These are phyloP conservation scores for Suillus brevipes DNA, from an alignment of 768 basidiomycete species.

Conservation along the genomic window DNA sequence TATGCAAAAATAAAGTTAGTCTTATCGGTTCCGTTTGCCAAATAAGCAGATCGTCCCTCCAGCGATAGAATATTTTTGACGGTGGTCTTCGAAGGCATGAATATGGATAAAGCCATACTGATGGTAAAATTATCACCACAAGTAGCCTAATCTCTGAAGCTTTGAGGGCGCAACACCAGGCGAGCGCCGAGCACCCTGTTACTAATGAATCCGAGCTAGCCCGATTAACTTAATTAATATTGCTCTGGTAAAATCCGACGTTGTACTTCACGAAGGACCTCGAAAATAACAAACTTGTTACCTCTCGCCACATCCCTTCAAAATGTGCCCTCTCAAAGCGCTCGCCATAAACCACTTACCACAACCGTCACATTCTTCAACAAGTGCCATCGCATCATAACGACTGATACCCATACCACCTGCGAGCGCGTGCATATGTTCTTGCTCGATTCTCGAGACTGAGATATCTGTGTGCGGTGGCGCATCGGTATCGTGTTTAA, in stretches of 20 bases:
- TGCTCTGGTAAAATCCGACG: not conserved
- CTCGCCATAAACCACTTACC: slow-evolving; percentile 1
- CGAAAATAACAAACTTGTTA: not conserved
- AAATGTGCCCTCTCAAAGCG: not conserved
- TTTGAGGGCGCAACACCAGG: not conserved
- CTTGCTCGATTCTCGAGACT: not conserved
- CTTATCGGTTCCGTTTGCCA: not conserved
- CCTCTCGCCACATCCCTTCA: not conserved
- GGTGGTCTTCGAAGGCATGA: not conserved
- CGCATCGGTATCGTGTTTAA: not conserved
- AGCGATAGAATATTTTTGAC: not conserved
- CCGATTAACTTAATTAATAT: not conserved
- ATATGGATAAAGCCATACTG: not conserved
- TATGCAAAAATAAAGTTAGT: not conserved
- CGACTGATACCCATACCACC: not conserved
- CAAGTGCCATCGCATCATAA: not conserved
- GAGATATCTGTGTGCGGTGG: not conserved
- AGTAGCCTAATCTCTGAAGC: not conserved
- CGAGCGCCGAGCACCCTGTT: not conserved
- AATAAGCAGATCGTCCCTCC: not conserved
- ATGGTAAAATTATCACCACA: not conserved
- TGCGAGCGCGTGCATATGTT: not conserved
- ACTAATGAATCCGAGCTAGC: not conserved
- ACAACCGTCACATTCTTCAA: slow-evolving; percentile 1
- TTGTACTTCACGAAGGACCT: not conserved